Conservation (phyloP, 2,329 filamentous ascomycete species). For the Diaporthe vaccinii region DNA sequence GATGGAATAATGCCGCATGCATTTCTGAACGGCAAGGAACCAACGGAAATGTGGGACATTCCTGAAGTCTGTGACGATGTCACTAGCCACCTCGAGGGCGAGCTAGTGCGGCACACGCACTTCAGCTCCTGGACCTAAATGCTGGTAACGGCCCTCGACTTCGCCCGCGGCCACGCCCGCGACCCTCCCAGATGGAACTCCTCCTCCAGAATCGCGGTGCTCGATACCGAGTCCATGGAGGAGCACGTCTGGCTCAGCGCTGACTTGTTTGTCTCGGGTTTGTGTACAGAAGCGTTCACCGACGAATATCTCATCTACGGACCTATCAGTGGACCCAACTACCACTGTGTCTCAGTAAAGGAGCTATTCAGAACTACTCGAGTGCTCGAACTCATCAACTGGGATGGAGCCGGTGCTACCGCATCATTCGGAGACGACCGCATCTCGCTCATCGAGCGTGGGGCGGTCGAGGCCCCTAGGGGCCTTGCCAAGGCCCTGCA, state of each 20-base stretch:
- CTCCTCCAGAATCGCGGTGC: not conserved
- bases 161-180: not conserved
- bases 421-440: not conserved
- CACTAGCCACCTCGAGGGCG: no score
- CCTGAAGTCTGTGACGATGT: no score
- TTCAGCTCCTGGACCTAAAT: slow-evolving; percentile 3
- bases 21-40: no score
- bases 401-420: no score
- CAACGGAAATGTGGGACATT: no score
- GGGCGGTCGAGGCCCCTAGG: not conserved
- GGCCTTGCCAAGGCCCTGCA: not conserved
- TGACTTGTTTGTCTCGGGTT: not conserved
- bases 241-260: not conserved
- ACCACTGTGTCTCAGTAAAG: no score
- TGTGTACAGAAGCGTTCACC: fast-evolving
- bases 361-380: no score
- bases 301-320: not conserved
- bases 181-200: no score
- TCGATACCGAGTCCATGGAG: not conserved
- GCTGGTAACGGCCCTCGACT: not conserved
- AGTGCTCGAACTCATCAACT: no score
- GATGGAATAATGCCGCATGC: no score
- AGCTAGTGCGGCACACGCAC: not conserved
- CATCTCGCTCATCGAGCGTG: not conserved
- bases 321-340: no score